Base-by-base conservation (phyloP, 768 basidiomycete genomes). In the Leccinum obscurum region DNA sequence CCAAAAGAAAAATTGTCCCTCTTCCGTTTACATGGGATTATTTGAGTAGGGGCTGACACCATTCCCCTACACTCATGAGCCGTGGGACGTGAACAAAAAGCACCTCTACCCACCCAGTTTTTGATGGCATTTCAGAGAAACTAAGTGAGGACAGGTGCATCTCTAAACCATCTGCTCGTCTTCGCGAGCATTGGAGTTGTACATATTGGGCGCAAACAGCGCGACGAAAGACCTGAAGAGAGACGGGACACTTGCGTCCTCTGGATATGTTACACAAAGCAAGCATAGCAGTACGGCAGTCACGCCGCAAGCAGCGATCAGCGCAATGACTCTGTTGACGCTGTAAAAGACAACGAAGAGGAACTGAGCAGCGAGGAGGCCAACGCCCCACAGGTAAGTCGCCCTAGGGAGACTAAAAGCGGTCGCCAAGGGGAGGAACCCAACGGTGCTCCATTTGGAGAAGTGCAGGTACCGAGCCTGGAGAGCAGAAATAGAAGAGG, bases 341-440 rank as follows among this genome's bases (percentile, higher is more conserved):
- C 37, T 60, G 32, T 62, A 65, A 2, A 62, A 62, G 6, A 57
- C 58, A 1, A 68, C 32, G 13, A 66, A 58, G 17, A 76, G 37
- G 24, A 70, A 61, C 44, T 79, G 78, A 4, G 61, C 57, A 0
- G 66, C 65, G 39, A 77, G 68, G 30, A 73, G 50, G 4, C 62
- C 60, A 0, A 78, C 30, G 28, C 80, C 79, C 82, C 84, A 87
- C 35, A 86, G 66, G 61, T 80, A 80, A 20, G 81, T 68, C 0
- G 83, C 78, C 57, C 77, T 78, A 0, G 88, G 88, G 4, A 87
- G 74, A 28, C 84, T 75, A 63, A 81, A 86, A 0, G 75, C 71
- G 22, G 88, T 71, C 11, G 84, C 82, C 9, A 77, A 72, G 35
- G 76, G 72, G 54, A 83, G 79, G 68, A 85, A 85, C 20, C 81